phyloP scores from a whole-genome alignment of 2,329 filamentous ascomycete genomes.

The Orbilia brochopaga region DNA sequence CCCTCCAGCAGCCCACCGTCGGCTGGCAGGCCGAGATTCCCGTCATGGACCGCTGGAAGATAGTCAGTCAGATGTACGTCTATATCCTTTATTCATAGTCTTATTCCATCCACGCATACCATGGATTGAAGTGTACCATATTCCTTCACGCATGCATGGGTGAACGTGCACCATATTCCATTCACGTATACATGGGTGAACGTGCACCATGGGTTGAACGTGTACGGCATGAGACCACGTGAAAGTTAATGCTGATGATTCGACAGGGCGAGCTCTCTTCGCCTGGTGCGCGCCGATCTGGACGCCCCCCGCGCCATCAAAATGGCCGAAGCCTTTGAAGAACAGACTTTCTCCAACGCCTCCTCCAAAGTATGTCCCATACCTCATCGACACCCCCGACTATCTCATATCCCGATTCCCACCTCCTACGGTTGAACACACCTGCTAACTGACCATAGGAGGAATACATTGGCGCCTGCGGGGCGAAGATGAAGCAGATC shows the following conservation, averaged over 20 bases:
- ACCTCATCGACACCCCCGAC: neutral
- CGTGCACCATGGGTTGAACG: too few relatives aligned
- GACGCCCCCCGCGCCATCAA: conserved; percentile 41
- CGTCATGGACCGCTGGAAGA: conserved; percentile 26
- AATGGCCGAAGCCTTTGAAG: conserved; percentile 47
- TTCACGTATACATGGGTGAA: too few relatives aligned
- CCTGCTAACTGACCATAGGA: conserved; percentile 9
- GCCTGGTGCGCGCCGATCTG: conserved; percentile 33
- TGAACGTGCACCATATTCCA: too few relatives aligned
- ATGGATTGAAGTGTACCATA: too few relatives aligned
- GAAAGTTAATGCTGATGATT: neutral
- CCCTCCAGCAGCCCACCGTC: conserved; percentile 20
- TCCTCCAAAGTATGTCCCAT: conserved; percentile 22
- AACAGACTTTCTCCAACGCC: conserved; percentile 30
- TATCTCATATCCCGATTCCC: too few relatives aligned
- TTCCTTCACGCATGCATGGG: too few relatives aligned
- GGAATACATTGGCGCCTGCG: conserved; percentile 35
- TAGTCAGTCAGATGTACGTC: conserved; percentile 42
- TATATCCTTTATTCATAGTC: neutral
- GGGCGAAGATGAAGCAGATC: conserved; percentile 43
- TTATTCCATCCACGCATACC: too few relatives aligned
- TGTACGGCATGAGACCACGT: too few relatives aligned
- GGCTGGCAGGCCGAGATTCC: conserved; percentile 46
- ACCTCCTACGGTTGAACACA: too few relatives aligned
- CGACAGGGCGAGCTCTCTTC: conserved; percentile 37